Base-by-base conservation (phyloP, 202 grass and related monocot genomes). In the Eragrostis tef region DNA sequence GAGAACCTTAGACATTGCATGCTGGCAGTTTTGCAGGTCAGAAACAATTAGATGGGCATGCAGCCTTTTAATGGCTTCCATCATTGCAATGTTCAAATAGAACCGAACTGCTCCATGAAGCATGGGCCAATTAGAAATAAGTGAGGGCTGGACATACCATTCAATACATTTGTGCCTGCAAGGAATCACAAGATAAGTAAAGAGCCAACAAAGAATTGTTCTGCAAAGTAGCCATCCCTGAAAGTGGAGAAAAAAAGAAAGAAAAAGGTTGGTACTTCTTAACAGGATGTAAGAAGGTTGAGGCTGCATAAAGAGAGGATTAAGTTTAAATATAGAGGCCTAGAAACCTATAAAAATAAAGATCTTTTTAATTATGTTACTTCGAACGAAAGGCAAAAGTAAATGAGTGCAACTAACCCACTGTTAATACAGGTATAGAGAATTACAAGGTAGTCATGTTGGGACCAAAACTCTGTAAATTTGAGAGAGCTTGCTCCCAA, bases 41-140 rank as follows among this genome's bases (percentile, higher is more conserved):
- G 76, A 83, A 82, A 92, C 85, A 49, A 84, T 72, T 47, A 86
- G 85, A 83, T 19, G 58, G 42, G 36, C 73, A 68, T 93, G 93
- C 27, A 93, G 73, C 41, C 82, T 95, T 57, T 76, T 92, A 53
- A 76, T 57, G 39, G 77, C 11, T 87, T 89, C 73, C 51, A 63
- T 89, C 51, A 78, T 60, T 72, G 68, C 73, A 86, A 26, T 78
- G 26, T 41, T 68, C 9, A 86, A 75, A 51, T 20, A 13, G 14
- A 81, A 51, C 52, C 6, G 27, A 26, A 62, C 1, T 70, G 66
- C 61, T 11, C 7, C 51, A 51, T 20, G 2, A 80, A 80, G 34
- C 16, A 0, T 67, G 49, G 39, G 50, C 3, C 29, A 71, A 47
- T 52, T 46, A 77, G 77, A 64, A 69, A 74, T 48, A 13, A 51